These are phyloP conservation scores for Phragmites australis DNA, from an alignment of 176 grass and related monocot species.

Conservation along the genomic window DNA sequence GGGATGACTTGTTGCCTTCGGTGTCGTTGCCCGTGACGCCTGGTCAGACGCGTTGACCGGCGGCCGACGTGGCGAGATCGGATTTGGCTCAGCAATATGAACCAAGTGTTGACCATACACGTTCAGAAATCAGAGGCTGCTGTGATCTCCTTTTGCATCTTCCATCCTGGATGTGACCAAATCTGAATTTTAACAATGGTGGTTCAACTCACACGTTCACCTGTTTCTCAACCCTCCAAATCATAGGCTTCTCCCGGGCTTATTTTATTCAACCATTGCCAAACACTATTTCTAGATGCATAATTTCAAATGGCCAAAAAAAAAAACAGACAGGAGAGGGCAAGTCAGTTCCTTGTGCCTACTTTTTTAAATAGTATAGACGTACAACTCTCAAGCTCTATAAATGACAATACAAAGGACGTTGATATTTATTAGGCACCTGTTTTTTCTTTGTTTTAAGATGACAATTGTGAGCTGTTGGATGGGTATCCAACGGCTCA, in stretches of 20 bases:
- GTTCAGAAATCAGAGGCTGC: not conserved
- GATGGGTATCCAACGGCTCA: no score
- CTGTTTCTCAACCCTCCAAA: not conserved
- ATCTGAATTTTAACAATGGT: not conserved
- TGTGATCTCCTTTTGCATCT: not conserved
- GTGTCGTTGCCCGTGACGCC: not conserved
- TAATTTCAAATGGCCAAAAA: not conserved
- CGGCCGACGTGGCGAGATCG: not conserved
- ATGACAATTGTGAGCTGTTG: no score
- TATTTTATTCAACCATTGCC: conserved; percentile 14
- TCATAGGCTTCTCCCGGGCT: not conserved
- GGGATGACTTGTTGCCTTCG: not conserved
- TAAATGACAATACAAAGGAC: no score
- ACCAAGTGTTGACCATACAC: not conserved
- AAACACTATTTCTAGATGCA: not conserved
- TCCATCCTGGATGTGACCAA: not conserved
- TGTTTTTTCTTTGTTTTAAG: no score
- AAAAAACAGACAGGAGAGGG: not conserved
- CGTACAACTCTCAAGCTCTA: no score
- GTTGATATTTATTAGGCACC: no score
- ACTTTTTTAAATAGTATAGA: no score
- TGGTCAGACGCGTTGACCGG: conserved; percentile 18
- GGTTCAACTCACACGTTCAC: not conserved
- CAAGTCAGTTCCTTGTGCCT: conserved; percentile 5
- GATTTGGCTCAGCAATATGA: not conserved